Conservation (phyloP, 306 rosid species). For the Cotoneaster glaucophyllus region DNA sequence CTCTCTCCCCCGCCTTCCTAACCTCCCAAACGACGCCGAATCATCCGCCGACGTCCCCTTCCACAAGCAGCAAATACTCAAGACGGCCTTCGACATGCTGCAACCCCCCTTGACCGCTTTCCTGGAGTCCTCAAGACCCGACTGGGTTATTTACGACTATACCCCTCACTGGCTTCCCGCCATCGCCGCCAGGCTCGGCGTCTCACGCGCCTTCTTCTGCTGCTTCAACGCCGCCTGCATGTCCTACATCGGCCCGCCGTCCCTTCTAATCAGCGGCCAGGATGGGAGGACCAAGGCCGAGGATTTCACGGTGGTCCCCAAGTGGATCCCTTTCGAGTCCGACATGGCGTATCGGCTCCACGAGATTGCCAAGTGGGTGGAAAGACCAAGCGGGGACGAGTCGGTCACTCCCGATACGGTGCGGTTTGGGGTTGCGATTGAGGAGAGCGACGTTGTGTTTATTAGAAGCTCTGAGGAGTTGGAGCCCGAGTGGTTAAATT, state of each 20-base stretch:
- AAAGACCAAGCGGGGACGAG: neutral
- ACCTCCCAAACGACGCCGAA: slow-evolving; percentile 33
- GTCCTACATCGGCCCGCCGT: slow-evolving; percentile 22
- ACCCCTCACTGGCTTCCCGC: slow-evolving; percentile 49
- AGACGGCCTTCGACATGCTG: slow-evolving; percentile 33
- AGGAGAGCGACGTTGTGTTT: slow-evolving; percentile 26
- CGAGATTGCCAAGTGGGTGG: slow-evolving; percentile 16
- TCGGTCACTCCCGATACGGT: slow-evolving; percentile 18
- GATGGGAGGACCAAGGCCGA: slow-evolving; percentile 16
- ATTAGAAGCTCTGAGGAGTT: slow-evolving; percentile 28
- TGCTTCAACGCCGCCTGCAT: slow-evolving; percentile 34
- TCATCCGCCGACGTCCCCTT: slow-evolving; percentile 35
- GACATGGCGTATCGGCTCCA: slow-evolving; percentile 18
- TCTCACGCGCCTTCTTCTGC: slow-evolving; percentile 26
- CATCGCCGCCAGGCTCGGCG: slow-evolving; percentile 24
- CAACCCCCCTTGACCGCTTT: slow-evolving; percentile 10
- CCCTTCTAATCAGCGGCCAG: slow-evolving; percentile 6
- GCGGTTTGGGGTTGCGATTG: slow-evolving; percentile 21
- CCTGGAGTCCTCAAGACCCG: slow-evolving; percentile 14
- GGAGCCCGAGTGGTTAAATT: slow-evolving; percentile 36
- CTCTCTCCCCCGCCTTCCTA: slow-evolving; percentile 22
- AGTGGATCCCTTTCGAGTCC: slow-evolving; percentile 28
- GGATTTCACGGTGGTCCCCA: slow-evolving; percentile 31
- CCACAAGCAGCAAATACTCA: slow-evolving; percentile 27
- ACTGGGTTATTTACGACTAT: slow-evolving; percentile 48